Evolutionary conservation across 805 yeast genomes (phyloP), one percentile per base, ranked within the genome.

Genomic region (Suhomyces kilbournensis): DNA sequence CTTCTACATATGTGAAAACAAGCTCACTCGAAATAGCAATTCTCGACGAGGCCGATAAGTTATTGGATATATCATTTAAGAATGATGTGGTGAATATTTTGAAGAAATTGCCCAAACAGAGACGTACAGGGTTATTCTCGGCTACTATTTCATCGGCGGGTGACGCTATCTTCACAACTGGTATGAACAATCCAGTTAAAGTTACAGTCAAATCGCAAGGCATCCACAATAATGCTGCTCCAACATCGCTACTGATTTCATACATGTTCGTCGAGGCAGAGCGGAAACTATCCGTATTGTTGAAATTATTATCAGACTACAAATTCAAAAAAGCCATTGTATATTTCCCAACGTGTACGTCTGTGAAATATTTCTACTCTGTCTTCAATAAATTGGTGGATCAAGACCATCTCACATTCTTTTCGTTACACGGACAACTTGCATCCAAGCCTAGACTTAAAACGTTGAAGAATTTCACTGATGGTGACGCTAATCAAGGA

Each of bases 121-220:
- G 96, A 62, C 79, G 99, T 62, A 90, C 96, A 0, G 99, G 98
- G 1, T 73, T 93, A 17, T 93, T 93, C 64, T 90, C 97, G 1
- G 99, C 99, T 1, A 94, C 99, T 0, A 83, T 94, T 48, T 81
- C 88, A 6, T 84, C 88, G 51, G 94, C 97, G 0, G 90, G 94
- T 9, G 76, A 80, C 34, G 82, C 83, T 48, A 82, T 94, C 23
- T 90, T 90, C 65, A 83, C 87, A 53, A 86, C 96, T 1, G 98
- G 98, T 15, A 82, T 94, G 82, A 80, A 96, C 50, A 93, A 94
- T 65, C 99, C 99, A 0, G 96, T 93, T 10, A 88, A 85, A 62
- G 80, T 94, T 28, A 81, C 86, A 2, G 99, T 93, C 19, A 86
- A 82, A 56, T 78, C 87, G 2, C 71, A 64, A 26, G 53, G 57